These are phyloP conservation scores for Cladosporium oxysporum DNA, from an alignment of 2,329 filamentous ascomycete genomes.

Conservation along the genomic window DNA sequence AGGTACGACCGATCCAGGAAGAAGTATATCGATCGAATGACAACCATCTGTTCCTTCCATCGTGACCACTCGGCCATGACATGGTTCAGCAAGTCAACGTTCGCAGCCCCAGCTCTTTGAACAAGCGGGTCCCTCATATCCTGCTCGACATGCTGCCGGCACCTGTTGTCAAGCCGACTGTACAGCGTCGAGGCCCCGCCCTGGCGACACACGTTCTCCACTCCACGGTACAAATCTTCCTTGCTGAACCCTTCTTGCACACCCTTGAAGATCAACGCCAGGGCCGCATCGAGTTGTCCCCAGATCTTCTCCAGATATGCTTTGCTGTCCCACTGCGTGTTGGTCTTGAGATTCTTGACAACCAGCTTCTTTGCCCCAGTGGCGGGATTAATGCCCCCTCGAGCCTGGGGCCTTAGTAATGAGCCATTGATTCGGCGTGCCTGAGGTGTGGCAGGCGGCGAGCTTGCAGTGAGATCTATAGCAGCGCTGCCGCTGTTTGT, in stretches of 20 bases:
- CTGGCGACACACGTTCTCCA: constrained; percentile 87
- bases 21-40: constrained; percentile 86
- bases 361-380: constrained; percentile 79
- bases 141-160: constrained; percentile 62
- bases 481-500: constrained; percentile 37
- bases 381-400: constrained; percentile 65
- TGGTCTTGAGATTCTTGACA: constrained; percentile 85
- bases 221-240: constrained; percentile 84
- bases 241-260: constrained; percentile 64
- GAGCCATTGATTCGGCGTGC: constrained; percentile 32
- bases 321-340: constrained; percentile 65
- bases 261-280: constrained; percentile 71
- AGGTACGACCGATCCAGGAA: constrained; percentile 91
- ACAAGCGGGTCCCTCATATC: constrained; percentile 62
- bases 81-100: constrained; percentile 64
- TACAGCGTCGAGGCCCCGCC: constrained; percentile 70
- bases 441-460: constrained; percentile 32
- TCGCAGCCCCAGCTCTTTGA: constrained; percentile 56
- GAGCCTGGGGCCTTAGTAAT: constrained; percentile 13
- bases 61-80: constrained; percentile 67
- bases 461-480: constrained; percentile 48
- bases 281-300: constrained; percentile 70
- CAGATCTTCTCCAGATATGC: constrained; percentile 77
- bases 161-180: constrained; percentile 64
- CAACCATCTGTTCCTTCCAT: constrained; percentile 78